Conservation (phyloP, 805 yeast genomes). For the Jamesozyma jinghongensis region DNA sequence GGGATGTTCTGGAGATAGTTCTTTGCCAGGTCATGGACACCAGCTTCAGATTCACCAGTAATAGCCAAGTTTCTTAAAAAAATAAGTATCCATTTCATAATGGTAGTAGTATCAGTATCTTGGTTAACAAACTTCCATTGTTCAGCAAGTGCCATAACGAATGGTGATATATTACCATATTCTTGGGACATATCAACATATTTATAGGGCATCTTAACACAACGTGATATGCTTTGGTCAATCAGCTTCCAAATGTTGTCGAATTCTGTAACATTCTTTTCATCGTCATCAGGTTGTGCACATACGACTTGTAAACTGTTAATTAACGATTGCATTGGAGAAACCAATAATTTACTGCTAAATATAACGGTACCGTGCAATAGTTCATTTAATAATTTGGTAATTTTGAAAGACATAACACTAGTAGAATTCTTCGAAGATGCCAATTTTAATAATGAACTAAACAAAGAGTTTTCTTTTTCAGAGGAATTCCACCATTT, state of each 20-base stretch:
- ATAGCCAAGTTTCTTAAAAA: slow-evolving; percentile 40
- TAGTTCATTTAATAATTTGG: slow-evolving; percentile 41
- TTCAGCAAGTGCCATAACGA: slow-evolving; percentile 50
- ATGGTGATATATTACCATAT: slow-evolving; percentile 42
- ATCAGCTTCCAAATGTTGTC: slow-evolving; percentile 49
- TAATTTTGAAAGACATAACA: slow-evolving; percentile 36
- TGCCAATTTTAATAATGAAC: slow-evolving; percentile 51
- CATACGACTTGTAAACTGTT: slow-evolving; percentile 35
- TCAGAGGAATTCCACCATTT: slow-evolving; percentile 72
- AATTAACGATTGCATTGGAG: slow-evolving; percentile 49
- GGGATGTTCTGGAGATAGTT: slow-evolving; percentile 8
- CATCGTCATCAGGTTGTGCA: slow-evolving; percentile 5
- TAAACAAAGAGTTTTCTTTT: slow-evolving; percentile 50
- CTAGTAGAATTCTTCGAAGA: slow-evolving; percentile 25
- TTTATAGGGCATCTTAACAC: slow-evolving; percentile 70
- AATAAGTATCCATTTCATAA: slow-evolving; percentile 42
- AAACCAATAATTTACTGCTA: slow-evolving; percentile 36
- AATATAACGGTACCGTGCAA: slow-evolving; percentile 47
- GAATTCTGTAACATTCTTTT: slow-evolving; percentile 8
- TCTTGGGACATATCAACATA: slow-evolving; percentile 53
- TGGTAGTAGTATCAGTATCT: slow-evolving; percentile 12
- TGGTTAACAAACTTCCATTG: slow-evolving; percentile 50
- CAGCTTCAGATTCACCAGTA: slow-evolving; percentile 49
- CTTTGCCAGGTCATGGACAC: slow-evolving; percentile 9
- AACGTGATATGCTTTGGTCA: slow-evolving; percentile 69